Conservation (phyloP, 352 stramenopile species). For the Phytophthora pluvialis region DNA sequence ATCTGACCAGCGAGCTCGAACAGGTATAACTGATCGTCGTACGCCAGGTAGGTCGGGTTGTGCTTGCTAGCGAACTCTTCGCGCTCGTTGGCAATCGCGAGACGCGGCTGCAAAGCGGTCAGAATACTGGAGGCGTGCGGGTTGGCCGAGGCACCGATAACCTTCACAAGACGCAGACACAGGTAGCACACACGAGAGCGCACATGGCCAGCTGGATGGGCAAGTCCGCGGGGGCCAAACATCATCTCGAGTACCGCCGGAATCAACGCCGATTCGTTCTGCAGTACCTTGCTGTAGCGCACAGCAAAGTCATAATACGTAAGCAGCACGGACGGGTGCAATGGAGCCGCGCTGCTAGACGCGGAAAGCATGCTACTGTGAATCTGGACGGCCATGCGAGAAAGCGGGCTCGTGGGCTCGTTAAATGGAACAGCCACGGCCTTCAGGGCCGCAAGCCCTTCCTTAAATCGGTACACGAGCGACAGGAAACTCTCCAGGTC, state of each 20-base stretch:
- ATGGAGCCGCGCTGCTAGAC: conserved; percentile 24
- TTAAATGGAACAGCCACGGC: conserved; percentile 61
- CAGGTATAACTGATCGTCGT: conserved; percentile 85
- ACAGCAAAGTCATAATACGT: conserved; percentile 86
- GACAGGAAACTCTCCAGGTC: conserved; percentile 84
- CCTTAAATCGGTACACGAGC: conserved; percentile 85
- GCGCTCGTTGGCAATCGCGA: conserved; percentile 57
- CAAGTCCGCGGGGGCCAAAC: conserved; percentile 80
- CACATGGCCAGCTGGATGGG: conserved; percentile 58
- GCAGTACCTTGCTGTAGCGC: conserved; percentile 77
- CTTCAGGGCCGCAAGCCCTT: conserved; percentile 76
- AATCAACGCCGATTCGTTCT: conserved; percentile 72
- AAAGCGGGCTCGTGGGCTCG: conserved; percentile 67
- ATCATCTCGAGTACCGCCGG: conserved; percentile 81
- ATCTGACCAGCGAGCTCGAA: conserved; percentile 88
- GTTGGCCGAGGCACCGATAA: conserved; percentile 65
- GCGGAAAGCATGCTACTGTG: conserved; percentile 63
- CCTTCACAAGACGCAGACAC: conserved; percentile 83
- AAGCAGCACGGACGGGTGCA: conserved; percentile 68
- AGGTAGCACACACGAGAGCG: conserved; percentile 87
- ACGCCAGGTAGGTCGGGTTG: conserved; percentile 60
- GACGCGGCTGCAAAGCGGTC: conserved; percentile 63
- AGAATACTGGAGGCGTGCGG: conserved; percentile 84
- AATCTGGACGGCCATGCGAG: conserved; percentile 72
- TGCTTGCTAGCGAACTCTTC: conserved; percentile 44